phyloP scores from a whole-genome alignment of 208 protist species.

The Trypanosoma congolense region DNA sequence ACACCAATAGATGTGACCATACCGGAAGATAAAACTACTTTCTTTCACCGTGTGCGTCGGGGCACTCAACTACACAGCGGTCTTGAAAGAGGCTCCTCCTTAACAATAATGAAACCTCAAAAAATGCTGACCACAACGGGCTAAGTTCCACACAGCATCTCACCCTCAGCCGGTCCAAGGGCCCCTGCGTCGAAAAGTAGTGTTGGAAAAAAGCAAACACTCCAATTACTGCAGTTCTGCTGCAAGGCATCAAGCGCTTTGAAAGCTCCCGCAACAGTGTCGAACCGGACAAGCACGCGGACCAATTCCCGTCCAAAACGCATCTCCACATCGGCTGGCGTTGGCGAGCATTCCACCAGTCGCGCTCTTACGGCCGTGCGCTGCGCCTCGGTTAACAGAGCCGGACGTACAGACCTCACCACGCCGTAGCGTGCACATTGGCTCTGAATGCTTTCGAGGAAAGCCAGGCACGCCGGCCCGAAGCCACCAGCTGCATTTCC shows the following conservation, averaged over 20 bases:
- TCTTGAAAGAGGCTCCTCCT: constrained; percentile 8
- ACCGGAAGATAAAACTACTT: too few relatives aligned
- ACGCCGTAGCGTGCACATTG: constrained; percentile 50
- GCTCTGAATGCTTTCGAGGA: constrained; percentile 33
- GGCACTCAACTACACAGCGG: background rate
- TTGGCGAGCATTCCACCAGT: constrained; percentile 2
- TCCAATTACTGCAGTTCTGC: constrained; percentile 20
- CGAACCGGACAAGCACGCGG: constrained; percentile 78
- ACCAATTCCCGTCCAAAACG: constrained; percentile 30
- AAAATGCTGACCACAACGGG: constrained; percentile 6
- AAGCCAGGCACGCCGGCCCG: constrained; percentile 3
- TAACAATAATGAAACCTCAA: constrained; percentile 16
- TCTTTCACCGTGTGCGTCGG: too few relatives aligned
- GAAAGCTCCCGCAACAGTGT: constrained; percentile 78
- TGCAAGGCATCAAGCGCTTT: constrained; percentile 62
- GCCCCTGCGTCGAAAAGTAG: constrained; percentile 46
- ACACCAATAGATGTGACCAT: too few relatives aligned
- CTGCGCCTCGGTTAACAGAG: constrained; percentile 23
- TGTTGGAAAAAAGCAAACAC: constrained; percentile 63
- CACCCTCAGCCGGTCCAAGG: constrained; percentile 36
- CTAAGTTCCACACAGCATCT: constrained; percentile 19
- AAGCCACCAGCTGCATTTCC: background rate
- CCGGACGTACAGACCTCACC: constrained; percentile 44
- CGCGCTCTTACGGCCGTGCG: constrained; percentile 9
- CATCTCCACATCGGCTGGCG: constrained; percentile 11